These are phyloP conservation scores for Nakataea oryzae DNA, from an alignment of 2,329 filamentous ascomycete species.

Conservation along the genomic window DNA sequence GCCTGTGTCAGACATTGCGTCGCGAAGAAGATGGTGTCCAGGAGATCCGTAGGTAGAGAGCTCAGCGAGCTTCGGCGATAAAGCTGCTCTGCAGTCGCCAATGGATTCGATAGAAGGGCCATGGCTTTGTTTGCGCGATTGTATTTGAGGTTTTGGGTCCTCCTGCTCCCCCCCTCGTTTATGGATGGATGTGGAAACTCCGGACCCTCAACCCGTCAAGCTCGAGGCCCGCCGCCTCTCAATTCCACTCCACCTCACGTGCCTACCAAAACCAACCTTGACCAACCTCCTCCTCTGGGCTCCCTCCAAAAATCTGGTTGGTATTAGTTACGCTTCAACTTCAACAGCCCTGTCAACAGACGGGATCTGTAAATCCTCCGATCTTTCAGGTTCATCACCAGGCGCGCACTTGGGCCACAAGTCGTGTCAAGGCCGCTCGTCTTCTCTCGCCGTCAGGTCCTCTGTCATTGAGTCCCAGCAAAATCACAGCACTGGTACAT, in stretches of 20 bases:
- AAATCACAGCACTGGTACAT: too few species aligned
- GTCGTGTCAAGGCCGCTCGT: too few species aligned
- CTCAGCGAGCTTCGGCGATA: conserved; percentile 43
- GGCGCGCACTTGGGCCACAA: too few species aligned
- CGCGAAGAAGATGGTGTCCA: conserved; percentile 61
- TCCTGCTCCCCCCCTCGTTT: not conserved
- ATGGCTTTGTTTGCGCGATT: conserved; percentile 21
- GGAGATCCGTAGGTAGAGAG: conserved; percentile 55
- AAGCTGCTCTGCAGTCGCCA: conserved; percentile 64
- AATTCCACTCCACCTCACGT: not conserved
- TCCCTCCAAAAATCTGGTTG: not conserved
- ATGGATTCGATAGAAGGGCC: conserved; percentile 57
- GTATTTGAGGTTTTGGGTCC: not conserved
- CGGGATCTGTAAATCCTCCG: too few species aligned
- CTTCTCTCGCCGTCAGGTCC: too few species aligned
- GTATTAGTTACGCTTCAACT: not conserved
- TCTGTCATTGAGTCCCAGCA: too few species aligned
- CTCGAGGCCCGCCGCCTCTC: too few species aligned
- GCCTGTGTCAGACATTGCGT: conserved; percentile 67
- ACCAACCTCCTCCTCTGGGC: not conserved
- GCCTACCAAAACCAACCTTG: not conserved
- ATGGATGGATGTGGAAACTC: not conserved
- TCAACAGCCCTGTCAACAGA: not conserved
- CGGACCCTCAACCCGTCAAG: too few species aligned
- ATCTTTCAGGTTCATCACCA: too few species aligned